Percentiles rank a stretch among this genome's conserved stretches.
Evolutionary conservation across 352 stramenopile genomes (phyloP).

Genomic region (Phytophthora sojae): DNA sequence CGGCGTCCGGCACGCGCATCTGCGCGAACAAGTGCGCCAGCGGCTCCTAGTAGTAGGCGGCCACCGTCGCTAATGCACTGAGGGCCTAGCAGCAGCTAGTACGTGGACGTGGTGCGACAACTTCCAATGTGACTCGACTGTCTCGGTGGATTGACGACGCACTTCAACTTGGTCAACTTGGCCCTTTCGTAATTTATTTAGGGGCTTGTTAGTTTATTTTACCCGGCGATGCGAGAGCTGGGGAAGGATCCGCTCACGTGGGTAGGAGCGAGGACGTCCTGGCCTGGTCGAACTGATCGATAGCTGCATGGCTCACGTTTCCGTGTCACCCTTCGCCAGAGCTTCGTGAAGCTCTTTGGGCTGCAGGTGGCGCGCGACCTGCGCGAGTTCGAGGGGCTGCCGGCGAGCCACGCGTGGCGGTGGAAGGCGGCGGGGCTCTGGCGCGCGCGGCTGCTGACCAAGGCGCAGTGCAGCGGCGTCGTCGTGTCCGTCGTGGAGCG

Average conservation of each 20-base stretch:
- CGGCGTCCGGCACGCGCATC: no score
- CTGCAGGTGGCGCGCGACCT: slow-evolving; percentile 53
- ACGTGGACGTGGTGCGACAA: no score
- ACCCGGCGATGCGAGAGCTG: slow-evolving; percentile 17
- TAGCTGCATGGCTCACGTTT: not conserved
- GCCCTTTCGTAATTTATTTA: no score
- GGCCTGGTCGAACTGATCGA: not conserved
- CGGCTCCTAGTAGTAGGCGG: no score
- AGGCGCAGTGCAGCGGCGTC: slow-evolving; percentile 69
- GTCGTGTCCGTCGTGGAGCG: slow-evolving; percentile 67
- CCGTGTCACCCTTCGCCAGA: slow-evolving; percentile 35
- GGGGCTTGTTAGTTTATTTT: no score
- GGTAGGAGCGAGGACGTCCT: slow-evolving; percentile 27
- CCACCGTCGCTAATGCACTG: no score
- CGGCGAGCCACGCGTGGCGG: slow-evolving; percentile 65
- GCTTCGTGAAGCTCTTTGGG: slow-evolving; percentile 71
- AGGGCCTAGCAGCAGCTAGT: no score
- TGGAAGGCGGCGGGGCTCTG: slow-evolving; percentile 29
- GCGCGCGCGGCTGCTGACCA: slow-evolving; percentile 60
- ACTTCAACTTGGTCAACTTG: not conserved
- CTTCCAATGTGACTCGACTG: no score
- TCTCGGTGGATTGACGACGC: not conserved
- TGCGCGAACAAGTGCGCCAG: no score
- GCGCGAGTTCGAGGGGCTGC: slow-evolving; percentile 55
- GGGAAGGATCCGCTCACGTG: slow-evolving; percentile 63